These are phyloP conservation scores for Vigna mungo DNA, from an alignment of 306 rosid genomes.

Conservation along the genomic window DNA sequence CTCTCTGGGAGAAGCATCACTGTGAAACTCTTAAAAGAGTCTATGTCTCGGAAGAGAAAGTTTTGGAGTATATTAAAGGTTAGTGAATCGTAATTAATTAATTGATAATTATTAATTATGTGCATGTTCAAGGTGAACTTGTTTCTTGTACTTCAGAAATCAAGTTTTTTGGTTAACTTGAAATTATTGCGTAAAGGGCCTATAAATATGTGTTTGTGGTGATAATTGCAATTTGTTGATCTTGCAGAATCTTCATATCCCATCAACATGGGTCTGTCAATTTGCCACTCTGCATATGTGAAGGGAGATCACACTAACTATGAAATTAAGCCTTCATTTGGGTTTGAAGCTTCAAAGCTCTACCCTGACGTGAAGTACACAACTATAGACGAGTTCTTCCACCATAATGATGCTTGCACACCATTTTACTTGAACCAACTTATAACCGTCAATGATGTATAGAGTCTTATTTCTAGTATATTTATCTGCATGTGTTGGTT, in stretches of 20 bases:
- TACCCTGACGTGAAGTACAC: slow-evolving; percentile 73
- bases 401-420: background rate
- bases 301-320: slow-evolving; percentile 64
- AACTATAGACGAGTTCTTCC: slow-evolving; percentile 49
- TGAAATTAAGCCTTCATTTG: slow-evolving; percentile 64
- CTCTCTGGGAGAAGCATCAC: slow-evolving; percentile 57
- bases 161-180: background rate
- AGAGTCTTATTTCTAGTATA: background rate
- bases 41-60: slow-evolving; percentile 34
- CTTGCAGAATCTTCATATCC: slow-evolving; percentile 36
- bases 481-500: background rate
- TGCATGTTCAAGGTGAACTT: background rate
- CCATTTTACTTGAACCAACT: slow-evolving; percentile 27
- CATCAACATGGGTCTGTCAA: slow-evolving; percentile 33
- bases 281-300: slow-evolving; percentile 54
- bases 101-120: background rate
- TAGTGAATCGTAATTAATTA: background rate
- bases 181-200: background rate
- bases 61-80: slow-evolving; percentile 40
- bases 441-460: background rate
- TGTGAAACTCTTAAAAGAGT: slow-evolving; percentile 46
- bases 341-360: slow-evolving; percentile 67
- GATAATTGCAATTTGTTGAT: background rate
- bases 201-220: background rate
- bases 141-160: background rate